Conservation (phyloP, 148 eudicot genomes). For the Simmondsia chinensis region DNA sequence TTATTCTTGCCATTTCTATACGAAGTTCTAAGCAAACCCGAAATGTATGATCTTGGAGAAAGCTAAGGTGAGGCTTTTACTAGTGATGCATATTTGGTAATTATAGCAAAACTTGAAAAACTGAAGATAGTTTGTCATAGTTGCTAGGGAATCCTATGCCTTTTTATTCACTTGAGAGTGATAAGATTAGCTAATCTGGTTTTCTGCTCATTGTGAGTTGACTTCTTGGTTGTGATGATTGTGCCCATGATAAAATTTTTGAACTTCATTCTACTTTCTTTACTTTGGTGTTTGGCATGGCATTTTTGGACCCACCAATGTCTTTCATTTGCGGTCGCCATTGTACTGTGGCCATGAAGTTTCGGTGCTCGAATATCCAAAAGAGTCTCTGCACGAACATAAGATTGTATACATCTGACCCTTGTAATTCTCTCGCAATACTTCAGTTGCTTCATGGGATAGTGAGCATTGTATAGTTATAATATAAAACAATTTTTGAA, state of each 20-base stretch:
- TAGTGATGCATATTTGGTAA: slow-evolving; percentile 15
- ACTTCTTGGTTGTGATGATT: slow-evolving; percentile 39
- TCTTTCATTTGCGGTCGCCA: too few relatives aligned
- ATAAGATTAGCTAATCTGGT: slow-evolving; percentile 7
- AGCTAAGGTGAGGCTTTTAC: slow-evolving; percentile 1
- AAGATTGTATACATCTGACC: too few relatives aligned
- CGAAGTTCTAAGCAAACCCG: slow-evolving; percentile 3
- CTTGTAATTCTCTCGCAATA: too few relatives aligned
- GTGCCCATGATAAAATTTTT: slow-evolving; percentile 25
- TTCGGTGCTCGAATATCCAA: too few relatives aligned
- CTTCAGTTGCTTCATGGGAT: slow-evolving; percentile 6
- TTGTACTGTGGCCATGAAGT: too few relatives aligned
- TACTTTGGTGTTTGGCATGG: slow-evolving; percentile 11
- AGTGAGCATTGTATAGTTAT: slow-evolving; percentile 2
- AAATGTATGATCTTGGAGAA: slow-evolving; percentile 9
- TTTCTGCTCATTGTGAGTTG: slow-evolving; percentile 31
- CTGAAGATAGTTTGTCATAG: slow-evolving; percentile 10
- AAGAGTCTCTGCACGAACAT: too few relatives aligned
- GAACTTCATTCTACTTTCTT: slow-evolving; percentile 9
- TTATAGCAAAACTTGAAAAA: slow-evolving; percentile 20
- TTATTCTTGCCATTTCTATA: slow-evolving; percentile 26
- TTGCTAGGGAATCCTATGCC: slow-evolving; percentile 36
- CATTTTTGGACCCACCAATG: slow-evolving; percentile 18
- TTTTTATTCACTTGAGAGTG: slow-evolving; percentile 10
- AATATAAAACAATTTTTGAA: too few relatives aligned